These are phyloP conservation scores for Dothideomycetes sp. DNA, from an alignment of 2,329 filamentous ascomycete genomes.

Conservation along the genomic window DNA sequence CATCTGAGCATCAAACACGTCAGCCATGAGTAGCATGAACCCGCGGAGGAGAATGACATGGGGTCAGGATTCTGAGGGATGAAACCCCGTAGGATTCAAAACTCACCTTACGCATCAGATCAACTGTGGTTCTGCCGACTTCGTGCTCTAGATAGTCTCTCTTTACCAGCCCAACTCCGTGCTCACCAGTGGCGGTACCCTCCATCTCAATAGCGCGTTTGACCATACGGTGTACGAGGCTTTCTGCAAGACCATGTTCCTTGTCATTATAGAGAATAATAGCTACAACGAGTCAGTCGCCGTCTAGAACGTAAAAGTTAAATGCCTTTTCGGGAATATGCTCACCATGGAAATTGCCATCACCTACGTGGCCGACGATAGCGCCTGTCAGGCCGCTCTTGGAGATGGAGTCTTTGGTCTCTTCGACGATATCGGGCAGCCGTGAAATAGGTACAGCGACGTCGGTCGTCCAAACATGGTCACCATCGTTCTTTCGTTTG, in stretches of 20 bases:
- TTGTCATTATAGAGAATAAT: conserved; percentile 58
- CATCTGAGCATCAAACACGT: conserved; percentile 43
- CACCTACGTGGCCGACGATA: conserved; percentile 66
- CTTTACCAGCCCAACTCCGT: conserved; percentile 77
- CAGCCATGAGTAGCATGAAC: background rate
- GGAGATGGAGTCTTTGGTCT: conserved; percentile 59
- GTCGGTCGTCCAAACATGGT: conserved; percentile 71
- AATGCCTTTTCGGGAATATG: conserved; percentile 9
- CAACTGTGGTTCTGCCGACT: conserved; percentile 63
- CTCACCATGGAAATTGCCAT: conserved; percentile 63
- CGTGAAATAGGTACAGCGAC: conserved; percentile 68
- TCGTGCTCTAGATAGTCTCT: conserved; percentile 74
- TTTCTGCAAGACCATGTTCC: conserved; percentile 58
- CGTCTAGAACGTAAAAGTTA: background rate
- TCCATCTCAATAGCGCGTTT: conserved; percentile 72
- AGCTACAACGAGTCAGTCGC: conserved; percentile 29
- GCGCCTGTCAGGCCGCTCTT: conserved; percentile 53
- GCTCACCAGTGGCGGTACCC: conserved; percentile 77
- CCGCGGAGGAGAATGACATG: conserved; percentile 1
- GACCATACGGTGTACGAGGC: conserved; percentile 72
- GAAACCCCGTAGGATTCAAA: background rate
- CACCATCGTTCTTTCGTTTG: conserved; percentile 48
- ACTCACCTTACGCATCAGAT: conserved; percentile 70
- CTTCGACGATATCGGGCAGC: conserved; percentile 65
- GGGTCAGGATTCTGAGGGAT: conserved; percentile 1